These are phyloP conservation scores for Pythium oligandrum DNA, from an alignment of 352 stramenopile species.

Conservation along the genomic window DNA sequence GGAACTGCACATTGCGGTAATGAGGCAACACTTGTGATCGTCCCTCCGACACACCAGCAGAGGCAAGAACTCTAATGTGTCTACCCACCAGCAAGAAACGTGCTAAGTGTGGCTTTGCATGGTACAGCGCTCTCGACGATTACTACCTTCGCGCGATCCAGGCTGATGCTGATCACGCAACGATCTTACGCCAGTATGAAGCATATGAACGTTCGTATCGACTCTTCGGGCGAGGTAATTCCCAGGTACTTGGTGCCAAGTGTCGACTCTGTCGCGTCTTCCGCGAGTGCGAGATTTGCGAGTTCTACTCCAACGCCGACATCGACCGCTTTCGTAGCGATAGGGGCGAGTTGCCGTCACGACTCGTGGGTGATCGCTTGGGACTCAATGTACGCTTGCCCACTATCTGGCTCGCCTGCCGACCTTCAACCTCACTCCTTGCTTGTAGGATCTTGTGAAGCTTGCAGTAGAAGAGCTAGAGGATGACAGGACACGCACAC, in stretches of 20 bases:
- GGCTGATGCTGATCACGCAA: slow-evolving; percentile 87
- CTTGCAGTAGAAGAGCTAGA: slow-evolving; percentile 37
- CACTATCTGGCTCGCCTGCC: no score
- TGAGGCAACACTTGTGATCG: slow-evolving; percentile 86
- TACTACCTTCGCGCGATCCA: slow-evolving; percentile 88
- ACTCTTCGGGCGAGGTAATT: slow-evolving; percentile 52
- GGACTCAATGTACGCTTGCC: slow-evolving; percentile 34
- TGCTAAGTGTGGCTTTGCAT: neutral
- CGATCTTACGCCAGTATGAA: slow-evolving; percentile 87
- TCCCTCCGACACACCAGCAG: slow-evolving; percentile 60
- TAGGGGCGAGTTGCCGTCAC: slow-evolving; percentile 11
- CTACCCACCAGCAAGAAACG: neutral
- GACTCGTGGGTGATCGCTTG: slow-evolving; percentile 44
- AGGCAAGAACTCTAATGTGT: slow-evolving; percentile 27
- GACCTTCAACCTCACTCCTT: neutral
- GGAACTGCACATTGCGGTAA: slow-evolving; percentile 74
- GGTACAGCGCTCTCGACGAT: slow-evolving; percentile 49
- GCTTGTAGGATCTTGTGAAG: slow-evolving; percentile 41
- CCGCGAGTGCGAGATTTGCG: slow-evolving; percentile 85
- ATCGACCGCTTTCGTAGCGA: slow-evolving; percentile 19
- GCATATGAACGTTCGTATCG: slow-evolving; percentile 82
- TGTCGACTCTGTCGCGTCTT: slow-evolving; percentile 84
- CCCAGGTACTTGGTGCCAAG: slow-evolving; percentile 12
- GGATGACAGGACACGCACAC: slow-evolving; percentile 37
- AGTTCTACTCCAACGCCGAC: slow-evolving; percentile 54